A percentile compares a stretch with the other conserved stretches of the same genome.
phyloP scores from a whole-genome alignment of 306 rosid genomes.

The Pyrus communis region DNA sequence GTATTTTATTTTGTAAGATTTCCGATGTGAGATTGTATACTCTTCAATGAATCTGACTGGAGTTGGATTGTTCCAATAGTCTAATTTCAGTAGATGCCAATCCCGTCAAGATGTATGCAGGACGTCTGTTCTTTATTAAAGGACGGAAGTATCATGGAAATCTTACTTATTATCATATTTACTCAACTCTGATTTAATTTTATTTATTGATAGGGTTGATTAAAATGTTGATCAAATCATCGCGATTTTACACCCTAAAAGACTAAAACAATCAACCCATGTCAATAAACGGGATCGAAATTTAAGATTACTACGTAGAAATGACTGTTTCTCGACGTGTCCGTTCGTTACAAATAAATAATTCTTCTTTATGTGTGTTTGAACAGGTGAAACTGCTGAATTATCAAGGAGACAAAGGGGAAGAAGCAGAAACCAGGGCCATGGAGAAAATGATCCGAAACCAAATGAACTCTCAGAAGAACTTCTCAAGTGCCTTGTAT shows the following conservation, averaged over 20 bases:
- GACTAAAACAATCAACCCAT: no score
- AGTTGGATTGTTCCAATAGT: no score
- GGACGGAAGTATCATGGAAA: no score
- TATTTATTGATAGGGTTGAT: no score
- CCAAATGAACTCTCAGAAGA: slow-evolving; percentile 87
- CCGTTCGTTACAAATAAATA: neutral
- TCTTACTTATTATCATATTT: no score
- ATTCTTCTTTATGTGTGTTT: neutral
- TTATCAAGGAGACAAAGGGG: slow-evolving; percentile 43
- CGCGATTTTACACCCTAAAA: no score
- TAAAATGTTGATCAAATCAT: no score
- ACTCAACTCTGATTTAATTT: no score
- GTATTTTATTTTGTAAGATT: neutral
- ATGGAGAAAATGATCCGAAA: slow-evolving; percentile 20
- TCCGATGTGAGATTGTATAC: neutral
- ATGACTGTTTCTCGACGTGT: no score
- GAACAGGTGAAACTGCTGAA: slow-evolving; percentile 33
- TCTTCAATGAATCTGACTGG: neutral
- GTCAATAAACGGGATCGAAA: no score
- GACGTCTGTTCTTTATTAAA: neutral
- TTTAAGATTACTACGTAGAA: no score
- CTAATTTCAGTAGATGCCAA: neutral
- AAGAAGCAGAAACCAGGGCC: slow-evolving; percentile 32
- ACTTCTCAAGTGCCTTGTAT: slow-evolving; percentile 52
- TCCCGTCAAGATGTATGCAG: neutral